Base-by-base conservation (phyloP, 345 rosid species). In the Pelargonium nanum region DNA sequence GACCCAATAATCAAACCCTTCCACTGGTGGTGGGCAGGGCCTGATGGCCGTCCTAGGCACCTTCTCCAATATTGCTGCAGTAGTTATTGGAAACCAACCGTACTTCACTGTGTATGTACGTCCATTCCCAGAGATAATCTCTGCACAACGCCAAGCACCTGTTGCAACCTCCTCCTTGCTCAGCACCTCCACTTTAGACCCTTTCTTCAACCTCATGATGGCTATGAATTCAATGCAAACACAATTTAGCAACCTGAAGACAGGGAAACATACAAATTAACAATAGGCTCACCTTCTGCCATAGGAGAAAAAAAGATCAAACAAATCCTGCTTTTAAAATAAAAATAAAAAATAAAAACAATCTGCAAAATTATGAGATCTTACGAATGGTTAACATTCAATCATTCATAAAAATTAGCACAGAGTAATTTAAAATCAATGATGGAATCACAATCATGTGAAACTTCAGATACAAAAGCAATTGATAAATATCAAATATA, bases 191-290 rank as follows among this genome's bases (percentile, higher is more conserved):
- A 89, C 83, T 61, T 68, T 77, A 28, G 61, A 74, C 12, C 89
- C 89, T 69, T 74, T 83, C 67, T 63, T 81, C 74, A 85, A 76
- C 73, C 84, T 81, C 91, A 84, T 87, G 59, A 63, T 62, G 48
- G 12, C 62, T 56, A 30, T 26, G 58, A 10, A 58, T 15, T 56
- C 21, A 56, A 54, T 54, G 7, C 26, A 9, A 55, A 55, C 23
- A 61, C 24, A 50, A 53, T 28, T 55, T 61, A 30, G 16, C 26
- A 51, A 40, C 48, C 26, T 26, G 45, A 20, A 23, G 44, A n/a
- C n/a, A 40, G 15, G 52, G 44, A 59, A 59, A 6, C 21, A 1
- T 40, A 22, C 6, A 8, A 20, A 12, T 59, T 23, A 24, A 50
- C 53, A 40, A 44, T 40, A 40, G 0, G 48, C 2, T 40, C 48